Percentiles rank a stretch among this genome's conserved stretches.
Evolutionary conservation across 176 grass and related monocot genomes (phyloP).

Genomic region (Juncus effusus): DNA sequence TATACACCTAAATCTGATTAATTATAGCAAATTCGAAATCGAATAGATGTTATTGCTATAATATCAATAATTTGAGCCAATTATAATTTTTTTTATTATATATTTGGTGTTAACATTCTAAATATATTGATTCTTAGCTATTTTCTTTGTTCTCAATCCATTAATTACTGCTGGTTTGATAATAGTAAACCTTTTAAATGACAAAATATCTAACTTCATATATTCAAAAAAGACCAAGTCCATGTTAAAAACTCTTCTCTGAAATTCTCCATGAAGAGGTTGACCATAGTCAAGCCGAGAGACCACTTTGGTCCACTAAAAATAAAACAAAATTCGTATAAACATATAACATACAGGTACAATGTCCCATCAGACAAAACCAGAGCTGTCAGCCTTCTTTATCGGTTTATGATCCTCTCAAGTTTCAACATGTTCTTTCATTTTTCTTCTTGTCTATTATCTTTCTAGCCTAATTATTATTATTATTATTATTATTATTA

Average conservation of each 20-base stretch:
- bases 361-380: conserved; percentile 21
- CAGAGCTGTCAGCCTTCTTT: conserved; percentile 18
- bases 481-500: no score
- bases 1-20: no score
- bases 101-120: no score
- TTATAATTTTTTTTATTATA: neutral
- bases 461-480: neutral
- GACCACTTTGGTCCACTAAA: conserved; percentile 2
- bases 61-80: neutral
- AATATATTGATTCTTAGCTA: neutral
- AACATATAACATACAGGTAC: conserved; percentile 2
- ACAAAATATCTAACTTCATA: neutral
- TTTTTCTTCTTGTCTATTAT: neutral
- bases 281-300: conserved; percentile 18
- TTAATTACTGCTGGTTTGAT: no score
- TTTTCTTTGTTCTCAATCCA: neutral
- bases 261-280: neutral
- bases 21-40: no score
- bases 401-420: neutral
- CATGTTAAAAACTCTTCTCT: neutral
- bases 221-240: neutral
- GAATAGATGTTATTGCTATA: no score
- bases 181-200: neutral
- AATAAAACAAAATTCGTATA: conserved; percentile 17
- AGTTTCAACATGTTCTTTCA: neutral